Base-by-base conservation (phyloP, 257 asterid species). In the Solanum sejunctum region DNA sequence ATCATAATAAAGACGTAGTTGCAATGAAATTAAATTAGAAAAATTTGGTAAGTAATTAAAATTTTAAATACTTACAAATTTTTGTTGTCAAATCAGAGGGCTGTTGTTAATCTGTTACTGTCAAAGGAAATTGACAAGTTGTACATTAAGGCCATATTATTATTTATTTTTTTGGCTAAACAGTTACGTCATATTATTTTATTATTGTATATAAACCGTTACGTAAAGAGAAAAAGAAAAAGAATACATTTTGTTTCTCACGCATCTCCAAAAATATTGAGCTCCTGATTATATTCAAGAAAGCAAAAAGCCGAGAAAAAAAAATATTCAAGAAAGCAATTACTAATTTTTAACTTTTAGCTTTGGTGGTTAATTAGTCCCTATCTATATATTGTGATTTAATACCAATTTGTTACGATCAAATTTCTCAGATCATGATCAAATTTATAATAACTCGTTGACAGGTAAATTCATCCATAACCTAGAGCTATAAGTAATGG, bases 391-490 rank as follows among this genome's bases (percentile, higher is more conserved):
- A 20, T 7, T 7, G 13, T 12, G 12, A 36, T 69, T 36, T 36
- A 5, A 36, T 36, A 36, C 1, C 6, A 36, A 36, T 5, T 36
- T 36, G 2, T 36, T 7, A 36, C 6, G 41, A 36, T 36, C 41
- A 0, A 5, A 36, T 36, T 36, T 36, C 0, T 36, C 1, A 0
- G 0, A 0, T 5, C 1, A 36, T 36, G 41, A 36, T 36, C 0
- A 6, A 0, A 36, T 0, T 2, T 4, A 36, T 36, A 0, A 36
- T 36, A 36, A 36, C 41, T 7, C 6, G 6, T 36, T 5, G 6
- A 36, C 1, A 36, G 6, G 6, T 36, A 36, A 36, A 0, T 5
- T 5, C 41, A 36, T 0, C 6, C 6, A 0, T 36, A 36, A 36
- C 6, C 1, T 7, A 36, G 6, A 36, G 0, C 41, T 36, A 36